These are phyloP conservation scores for Trichaptum fuscoviolaceum DNA, from an alignment of 768 basidiomycete species.

Conservation along the genomic window DNA sequence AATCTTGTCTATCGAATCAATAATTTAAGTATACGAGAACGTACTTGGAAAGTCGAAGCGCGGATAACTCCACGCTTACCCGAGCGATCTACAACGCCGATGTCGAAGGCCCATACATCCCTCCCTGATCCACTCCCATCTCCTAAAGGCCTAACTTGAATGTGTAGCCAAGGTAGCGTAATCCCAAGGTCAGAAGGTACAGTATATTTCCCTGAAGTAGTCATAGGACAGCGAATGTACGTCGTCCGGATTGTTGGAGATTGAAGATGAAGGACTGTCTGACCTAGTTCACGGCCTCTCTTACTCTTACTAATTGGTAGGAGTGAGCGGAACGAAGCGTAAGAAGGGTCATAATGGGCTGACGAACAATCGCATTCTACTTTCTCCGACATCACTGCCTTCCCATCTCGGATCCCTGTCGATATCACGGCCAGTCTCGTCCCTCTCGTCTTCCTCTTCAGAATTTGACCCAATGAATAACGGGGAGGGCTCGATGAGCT, in stretches of 20 bases:
- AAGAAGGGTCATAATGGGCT: too few relatives aligned
- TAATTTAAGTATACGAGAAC: conserved; percentile 5
- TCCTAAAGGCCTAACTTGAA: conserved; percentile 66
- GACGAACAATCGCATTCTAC: background rate
- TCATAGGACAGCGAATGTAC: conserved; percentile 59
- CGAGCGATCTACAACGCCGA: conserved; percentile 62
- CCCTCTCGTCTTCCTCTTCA: background rate
- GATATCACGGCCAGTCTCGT: background rate
- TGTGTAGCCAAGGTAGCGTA: conserved; percentile 67
- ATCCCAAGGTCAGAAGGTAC: conserved; percentile 41
- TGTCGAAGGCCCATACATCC: conserved; percentile 51
- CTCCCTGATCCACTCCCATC: conserved; percentile 18
- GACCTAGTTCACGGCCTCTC: conserved; percentile 38
- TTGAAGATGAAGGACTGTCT: conserved; percentile 75
- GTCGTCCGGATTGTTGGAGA: conserved; percentile 67
- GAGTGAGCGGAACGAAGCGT: background rate
- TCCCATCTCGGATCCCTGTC: background rate
- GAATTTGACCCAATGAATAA: background rate
- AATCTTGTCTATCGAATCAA: background rate
- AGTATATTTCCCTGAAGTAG: conserved; percentile 2
- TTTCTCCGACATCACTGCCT: background rate
- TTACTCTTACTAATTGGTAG: background rate
- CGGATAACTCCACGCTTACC: conserved; percentile 57
- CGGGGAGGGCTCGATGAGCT: background rate
- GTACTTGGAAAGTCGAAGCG: conserved; percentile 79